phyloP scores from a whole-genome alignment of 2,329 filamentous ascomycete species.

The Fusarium longipes region DNA sequence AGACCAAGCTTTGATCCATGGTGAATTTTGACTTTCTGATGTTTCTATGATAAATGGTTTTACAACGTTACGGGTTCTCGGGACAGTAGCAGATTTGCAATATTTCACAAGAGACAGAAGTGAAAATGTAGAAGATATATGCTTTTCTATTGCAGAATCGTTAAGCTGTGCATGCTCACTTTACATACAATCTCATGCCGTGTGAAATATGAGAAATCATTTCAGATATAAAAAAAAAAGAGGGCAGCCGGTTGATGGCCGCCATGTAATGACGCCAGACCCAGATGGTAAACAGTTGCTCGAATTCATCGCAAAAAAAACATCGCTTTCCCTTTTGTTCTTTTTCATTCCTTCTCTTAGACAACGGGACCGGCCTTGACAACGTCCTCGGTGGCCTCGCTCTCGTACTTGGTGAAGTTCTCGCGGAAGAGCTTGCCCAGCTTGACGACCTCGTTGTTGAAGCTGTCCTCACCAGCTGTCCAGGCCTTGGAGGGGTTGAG shows the following conservation, averaged over 20 bases:
- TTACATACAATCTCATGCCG: constrained; percentile 46
- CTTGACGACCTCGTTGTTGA: constrained; percentile 89
- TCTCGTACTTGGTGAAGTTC: constrained; percentile 97
- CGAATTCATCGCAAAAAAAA: constrained; percentile 40
- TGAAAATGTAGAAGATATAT: constrained; percentile 33
- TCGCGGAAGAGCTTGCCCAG: constrained; percentile 90
- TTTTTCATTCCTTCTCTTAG: constrained; percentile 39
- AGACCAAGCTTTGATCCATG: neutral
- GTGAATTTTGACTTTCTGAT: neutral
- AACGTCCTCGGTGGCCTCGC: constrained; percentile 83
- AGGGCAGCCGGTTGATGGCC: constrained; percentile 43
- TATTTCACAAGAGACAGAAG: neutral
- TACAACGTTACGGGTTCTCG: no score
- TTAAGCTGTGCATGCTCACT: constrained; percentile 43
- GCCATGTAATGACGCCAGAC: constrained; percentile 47
- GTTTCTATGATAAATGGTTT: no score
- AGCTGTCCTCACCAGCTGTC: constrained; percentile 84
- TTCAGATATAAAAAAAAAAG: constrained; percentile 33
- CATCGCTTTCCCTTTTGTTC: constrained; percentile 35
- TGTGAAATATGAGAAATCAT: constrained; percentile 27
- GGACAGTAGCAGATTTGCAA: neutral
- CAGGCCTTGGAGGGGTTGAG: constrained; percentile 95
- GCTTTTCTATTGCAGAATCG: constrained; percentile 46
- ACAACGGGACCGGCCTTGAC: constrained; percentile 71
- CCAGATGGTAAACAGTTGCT: constrained; percentile 44